Evolutionary conservation across 2,329 filamentous ascomycete species (phyloP).

Genomic region (Fusarium aywerte): DNA sequence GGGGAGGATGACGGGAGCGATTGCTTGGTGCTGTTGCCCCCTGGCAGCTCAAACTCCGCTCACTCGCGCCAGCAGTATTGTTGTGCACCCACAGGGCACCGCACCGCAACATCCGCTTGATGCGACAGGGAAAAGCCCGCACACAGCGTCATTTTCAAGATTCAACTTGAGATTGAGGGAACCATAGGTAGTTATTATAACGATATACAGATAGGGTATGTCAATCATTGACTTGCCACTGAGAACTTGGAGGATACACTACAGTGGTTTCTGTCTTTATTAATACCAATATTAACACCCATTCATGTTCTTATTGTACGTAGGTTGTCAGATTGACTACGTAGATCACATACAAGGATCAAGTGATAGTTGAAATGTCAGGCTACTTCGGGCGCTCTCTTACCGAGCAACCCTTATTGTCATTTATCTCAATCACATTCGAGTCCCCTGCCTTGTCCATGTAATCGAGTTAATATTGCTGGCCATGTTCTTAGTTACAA

Average conservation of each 20-base stretch:
- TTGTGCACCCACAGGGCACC: slow-evolving; percentile 32
- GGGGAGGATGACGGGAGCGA: slow-evolving; percentile 41
- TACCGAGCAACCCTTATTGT: slow-evolving; percentile 2
- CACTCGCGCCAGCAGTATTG: slow-evolving; percentile 39
- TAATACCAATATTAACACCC: background rate
- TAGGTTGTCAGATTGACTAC: slow-evolving; percentile 18
- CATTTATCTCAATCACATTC: slow-evolving; percentile 9
- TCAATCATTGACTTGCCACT: background rate
- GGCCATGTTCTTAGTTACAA: slow-evolving; percentile 7
- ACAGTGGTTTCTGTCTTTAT: background rate
- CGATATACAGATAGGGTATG: background rate
- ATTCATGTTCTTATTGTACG: background rate
- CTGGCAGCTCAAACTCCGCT: slow-evolving; percentile 39
- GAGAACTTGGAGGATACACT: background rate
- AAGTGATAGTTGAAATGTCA: slow-evolving; percentile 19
- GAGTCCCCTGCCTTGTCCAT: slow-evolving; percentile 12
- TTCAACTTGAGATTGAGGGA: slow-evolving; percentile 20
- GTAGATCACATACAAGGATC: slow-evolving; percentile 33
- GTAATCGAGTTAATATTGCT: slow-evolving; percentile 3
- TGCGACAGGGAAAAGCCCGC: slow-evolving; percentile 34
- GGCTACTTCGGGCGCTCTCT: slow-evolving; percentile 14
- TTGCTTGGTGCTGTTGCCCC: slow-evolving; percentile 40
- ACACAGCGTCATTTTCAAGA: slow-evolving; percentile 25
- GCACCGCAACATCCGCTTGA: slow-evolving; percentile 31
- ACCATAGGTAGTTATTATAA: slow-evolving; percentile 6